Base-by-base conservation (phyloP, 2,329 filamentous ascomycete species). In the Fusarium irregulare region DNA sequence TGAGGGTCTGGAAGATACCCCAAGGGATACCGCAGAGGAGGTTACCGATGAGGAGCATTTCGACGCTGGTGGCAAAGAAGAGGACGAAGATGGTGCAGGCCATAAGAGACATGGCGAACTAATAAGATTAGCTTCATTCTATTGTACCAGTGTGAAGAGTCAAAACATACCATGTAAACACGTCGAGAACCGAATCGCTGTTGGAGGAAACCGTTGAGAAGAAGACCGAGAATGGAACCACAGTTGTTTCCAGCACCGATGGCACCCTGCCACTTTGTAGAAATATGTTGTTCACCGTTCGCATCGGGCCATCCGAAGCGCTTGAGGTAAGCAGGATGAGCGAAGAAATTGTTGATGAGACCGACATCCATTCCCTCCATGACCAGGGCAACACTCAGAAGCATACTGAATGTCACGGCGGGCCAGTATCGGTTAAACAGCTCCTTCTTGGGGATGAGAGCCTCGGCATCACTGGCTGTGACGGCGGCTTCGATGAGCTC, bases 161-260 rank as follows among this genome's bases (percentile, higher is more conserved):
- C 20, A 21, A 21, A 1, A 72, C 20, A 77, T 78, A 86, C 79
- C 67, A 87, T 80, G 75, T 80, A 83, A 2, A 83, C 84, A 72
- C 81, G 79, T 57, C 82, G 79, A 64, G 83, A 84, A 1, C 83
- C 83, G n/a, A 80, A 79, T 4, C 78, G 75, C 14, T 87, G 81
- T 12, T 83, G 80, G n/a, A 86, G 59, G 51, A 80, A 78, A 28
- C 86, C 86, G 60, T 83, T 85, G 50, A 84, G 50, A 57, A 86
- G 79, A 2, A 86, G 79, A 4, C 86, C 86, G 2, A 87, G 28
- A 44, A 88, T 83, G 51, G 83, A 80, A 7, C 86, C 86, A 5
- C 80, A 78, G 23, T 81, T 78, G 1, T 82, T 80, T 16, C 82
- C 85, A 55, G 85, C 85, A 42, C 79, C 80, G 9, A 88, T 77